Evolutionary conservation across 306 rosid species (phyloP), one percentile per base, ranked within the genome.

Genomic region (Cucumis hystrix): DNA sequence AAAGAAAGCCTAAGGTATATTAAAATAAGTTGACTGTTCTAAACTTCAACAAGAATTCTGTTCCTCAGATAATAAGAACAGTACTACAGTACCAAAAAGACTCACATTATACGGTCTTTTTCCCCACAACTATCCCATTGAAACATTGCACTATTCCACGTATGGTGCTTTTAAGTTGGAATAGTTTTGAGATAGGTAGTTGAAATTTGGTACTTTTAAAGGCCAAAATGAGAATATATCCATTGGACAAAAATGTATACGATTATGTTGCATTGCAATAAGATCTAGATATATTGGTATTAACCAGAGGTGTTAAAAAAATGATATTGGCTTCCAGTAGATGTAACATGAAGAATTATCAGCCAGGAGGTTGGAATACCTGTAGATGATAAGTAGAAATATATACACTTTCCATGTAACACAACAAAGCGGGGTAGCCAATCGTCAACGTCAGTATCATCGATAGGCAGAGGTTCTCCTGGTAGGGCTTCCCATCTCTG

Each of bases 341-440:
- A 67, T 7, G 8, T n/a, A 67, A 69, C 37, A 45, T 45, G 20
- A 69, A 68, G 20, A n/a, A 47, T 70, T 47, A 70, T 45, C 37
- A 6, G 59, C 39, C 39, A 70, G 54, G 59, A 21, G 7, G 59
- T 66, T 9, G 51, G 49, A 60, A 40, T 87, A 93, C 97, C 98
- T 75, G 98, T 89, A 30, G 88, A 89, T 23, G 82, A 59, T 76
- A 91, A 80, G 84, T 87, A 94, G 80, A 92, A 82, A 87, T 79
- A 94, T 61, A 94, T 74, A 67, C 97, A 92, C 16, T 77, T 74
- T 23, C 98, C 96, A 13, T 92, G 95, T 54, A 94, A 89, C 83
- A 94, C 95, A 73, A 85, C 78, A 75, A 94, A 94, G 75, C 98
- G 98, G 21, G 97, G 96, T 82, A 90, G 88, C 98, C 97, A 92